Conservation (phyloP, 73 alveolate species). For the Symbiodinium pilosum region DNA sequence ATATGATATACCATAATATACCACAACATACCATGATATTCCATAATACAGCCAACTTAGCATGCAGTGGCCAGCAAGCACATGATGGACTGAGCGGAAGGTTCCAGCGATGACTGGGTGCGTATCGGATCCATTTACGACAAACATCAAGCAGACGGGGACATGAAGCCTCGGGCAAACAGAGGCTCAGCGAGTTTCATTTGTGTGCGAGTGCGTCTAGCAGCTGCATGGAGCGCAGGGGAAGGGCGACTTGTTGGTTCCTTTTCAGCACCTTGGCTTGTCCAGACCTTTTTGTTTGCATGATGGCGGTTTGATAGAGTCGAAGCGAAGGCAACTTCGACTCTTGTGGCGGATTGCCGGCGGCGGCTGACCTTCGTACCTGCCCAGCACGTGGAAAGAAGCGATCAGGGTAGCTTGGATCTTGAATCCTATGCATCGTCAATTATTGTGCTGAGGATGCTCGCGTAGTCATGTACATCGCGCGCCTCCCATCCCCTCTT, state of each 20-base stretch:
- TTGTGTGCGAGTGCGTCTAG: no score
- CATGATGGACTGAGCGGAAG: no score
- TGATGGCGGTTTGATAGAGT: no score
- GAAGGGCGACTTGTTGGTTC: neutral
- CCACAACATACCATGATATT: no score
- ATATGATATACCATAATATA: no score
- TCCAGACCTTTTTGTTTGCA: no score
- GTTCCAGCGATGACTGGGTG: slow-evolving; percentile 6
- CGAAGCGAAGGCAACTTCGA: slow-evolving; percentile 43
- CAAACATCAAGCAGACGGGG: slow-evolving; percentile 22
- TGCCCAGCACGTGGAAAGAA: neutral
- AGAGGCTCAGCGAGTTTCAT: neutral
- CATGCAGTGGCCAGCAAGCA: neutral
- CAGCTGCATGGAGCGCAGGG: neutral
- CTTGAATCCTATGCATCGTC: no score
- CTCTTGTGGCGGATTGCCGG: slow-evolving; percentile 66
- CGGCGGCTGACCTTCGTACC: slow-evolving; percentile 44
- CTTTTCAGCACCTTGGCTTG: neutral
- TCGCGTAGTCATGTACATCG: no score
- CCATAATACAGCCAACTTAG: neutral
- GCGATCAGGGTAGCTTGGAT: no score
- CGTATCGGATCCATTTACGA: slow-evolving; percentile 77
- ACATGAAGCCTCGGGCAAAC: slow-evolving; percentile 49
- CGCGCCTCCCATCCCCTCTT: no score
- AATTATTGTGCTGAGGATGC: no score